Percentiles rank a stretch among this genome's conserved stretches.
These are phyloP conservation scores for Phytophthora vignae DNA, from an alignment of 352 stramenopile species.

Conservation along the genomic window DNA sequence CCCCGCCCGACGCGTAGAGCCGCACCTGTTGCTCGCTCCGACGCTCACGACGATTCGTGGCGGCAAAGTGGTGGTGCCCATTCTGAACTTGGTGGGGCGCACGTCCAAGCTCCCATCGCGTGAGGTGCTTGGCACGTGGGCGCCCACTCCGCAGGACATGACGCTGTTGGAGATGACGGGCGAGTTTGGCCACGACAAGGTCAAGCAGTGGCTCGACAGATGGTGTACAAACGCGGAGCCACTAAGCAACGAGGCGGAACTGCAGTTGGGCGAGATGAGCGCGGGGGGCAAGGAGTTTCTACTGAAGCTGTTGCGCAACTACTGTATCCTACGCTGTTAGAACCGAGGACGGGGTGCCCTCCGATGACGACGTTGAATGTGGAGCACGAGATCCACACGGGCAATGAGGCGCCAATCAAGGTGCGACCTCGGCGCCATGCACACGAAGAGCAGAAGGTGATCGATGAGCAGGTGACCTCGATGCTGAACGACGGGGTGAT, in stretches of 20 bases:
- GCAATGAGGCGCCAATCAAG: background rate
- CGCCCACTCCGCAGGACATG: background rate
- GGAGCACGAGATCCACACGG: background rate
- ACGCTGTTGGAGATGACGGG: background rate
- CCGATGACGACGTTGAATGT: background rate
- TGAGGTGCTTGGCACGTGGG: constrained; percentile 1
- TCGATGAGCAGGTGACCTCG: background rate
- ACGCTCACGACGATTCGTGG: constrained; percentile 6
- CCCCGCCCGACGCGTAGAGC: background rate
- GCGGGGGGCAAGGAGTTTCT: background rate
- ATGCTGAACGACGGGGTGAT: background rate
- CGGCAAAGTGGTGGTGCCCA: constrained; percentile 2
- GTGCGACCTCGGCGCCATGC: background rate
- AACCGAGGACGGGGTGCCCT: background rate
- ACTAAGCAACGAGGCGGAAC: background rate
- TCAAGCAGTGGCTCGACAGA: background rate
- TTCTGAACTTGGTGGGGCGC: constrained; percentile 4
- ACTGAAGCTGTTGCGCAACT: background rate
- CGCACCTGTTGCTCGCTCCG: constrained; percentile 5
- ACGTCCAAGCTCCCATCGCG: constrained; percentile 1
- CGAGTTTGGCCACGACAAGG: background rate
- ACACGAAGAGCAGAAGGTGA: background rate
- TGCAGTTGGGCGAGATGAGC: background rate
- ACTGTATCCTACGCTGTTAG: background rate
- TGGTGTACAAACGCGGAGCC: background rate